Evolutionary conservation across 1,284 basidiomycete genomes (phyloP).

Genomic region (Phylloboletellus chloephorus): DNA sequence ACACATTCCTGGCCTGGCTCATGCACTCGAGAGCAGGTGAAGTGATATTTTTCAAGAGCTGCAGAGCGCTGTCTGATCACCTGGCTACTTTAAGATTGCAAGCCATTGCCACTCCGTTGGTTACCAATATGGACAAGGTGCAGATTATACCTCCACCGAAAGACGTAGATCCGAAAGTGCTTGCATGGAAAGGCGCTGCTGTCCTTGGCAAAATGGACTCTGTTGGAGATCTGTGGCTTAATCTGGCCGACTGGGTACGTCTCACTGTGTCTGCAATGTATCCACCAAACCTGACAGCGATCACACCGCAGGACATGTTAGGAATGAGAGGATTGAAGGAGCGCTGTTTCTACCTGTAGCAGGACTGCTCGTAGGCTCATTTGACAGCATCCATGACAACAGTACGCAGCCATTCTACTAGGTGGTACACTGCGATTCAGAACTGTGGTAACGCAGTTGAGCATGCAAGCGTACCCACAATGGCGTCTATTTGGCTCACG

Average conservation of each 20-base stretch:
- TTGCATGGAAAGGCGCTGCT: constrained; percentile 95
- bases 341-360: constrained; percentile 66
- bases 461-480: not conserved
- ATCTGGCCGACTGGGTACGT: constrained; percentile 80
- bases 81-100: constrained; percentile 47
- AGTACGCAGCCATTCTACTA: no score
- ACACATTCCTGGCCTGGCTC: constrained; percentile 67
- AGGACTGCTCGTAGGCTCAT: not conserved
- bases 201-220: constrained; percentile 91
- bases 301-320: constrained; percentile 52
- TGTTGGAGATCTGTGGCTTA: constrained; percentile 86
- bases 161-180: constrained; percentile 84
- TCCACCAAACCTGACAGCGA: constrained; percentile 8
- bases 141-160: constrained; percentile 89
- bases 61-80: constrained; percentile 9
- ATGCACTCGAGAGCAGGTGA: constrained; percentile 75
- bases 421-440: constrained; percentile 16
- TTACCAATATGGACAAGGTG: constrained; percentile 76
- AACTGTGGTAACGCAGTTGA: constrained; percentile 5
- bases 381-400: constrained; percentile 2
- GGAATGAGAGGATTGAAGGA: constrained; percentile 78
- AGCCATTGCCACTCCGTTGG: constrained; percentile 78
- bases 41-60: constrained; percentile 14
- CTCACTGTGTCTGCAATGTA: constrained; percentile 8
- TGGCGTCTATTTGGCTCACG: constrained; percentile 9